phyloP scores from a whole-genome alignment of 345 rosid genomes.

The Bruguiera gymnorhiza region DNA sequence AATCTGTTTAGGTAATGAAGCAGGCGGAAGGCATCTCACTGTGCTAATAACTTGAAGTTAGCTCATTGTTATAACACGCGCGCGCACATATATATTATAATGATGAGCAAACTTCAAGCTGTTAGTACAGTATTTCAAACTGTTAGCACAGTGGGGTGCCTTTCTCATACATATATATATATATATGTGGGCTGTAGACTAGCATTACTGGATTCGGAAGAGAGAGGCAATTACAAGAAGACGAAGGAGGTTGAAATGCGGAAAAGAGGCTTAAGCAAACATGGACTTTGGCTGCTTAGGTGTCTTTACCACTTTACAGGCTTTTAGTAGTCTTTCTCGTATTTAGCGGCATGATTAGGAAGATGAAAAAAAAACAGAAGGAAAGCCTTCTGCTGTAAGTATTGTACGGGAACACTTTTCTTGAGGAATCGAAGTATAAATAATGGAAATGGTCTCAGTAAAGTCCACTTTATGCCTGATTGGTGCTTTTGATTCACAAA shows the following conservation, averaged over 20 bases:
- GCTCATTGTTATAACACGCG: neutral
- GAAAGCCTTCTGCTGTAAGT: constrained; percentile 1
- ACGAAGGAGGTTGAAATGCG: neutral
- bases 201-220: constrained; percentile 8
- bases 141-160: too few relatives aligned
- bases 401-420: neutral
- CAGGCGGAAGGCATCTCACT: too few relatives aligned
- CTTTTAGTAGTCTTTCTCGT: neutral
- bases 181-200: neutral
- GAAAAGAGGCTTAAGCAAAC: neutral
- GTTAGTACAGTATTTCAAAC: too few relatives aligned
- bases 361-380: neutral
- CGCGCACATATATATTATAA: too few relatives aligned
- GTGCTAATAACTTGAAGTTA: too few relatives aligned
- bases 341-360: constrained; percentile 4
- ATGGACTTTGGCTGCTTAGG: neutral
- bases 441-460: neutral
- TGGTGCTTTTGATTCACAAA: too few relatives aligned
- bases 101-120: too few relatives aligned
- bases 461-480: neutral
- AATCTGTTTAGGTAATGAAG: too few relatives aligned
- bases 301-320: constrained; percentile 10
- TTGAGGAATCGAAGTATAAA: neutral
- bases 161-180: too few relatives aligned
- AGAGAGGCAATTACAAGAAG: neutral